Base-by-base conservation (phyloP, 2,329 filamentous ascomycete species). In the Paraconiothyrium brasiliense region DNA sequence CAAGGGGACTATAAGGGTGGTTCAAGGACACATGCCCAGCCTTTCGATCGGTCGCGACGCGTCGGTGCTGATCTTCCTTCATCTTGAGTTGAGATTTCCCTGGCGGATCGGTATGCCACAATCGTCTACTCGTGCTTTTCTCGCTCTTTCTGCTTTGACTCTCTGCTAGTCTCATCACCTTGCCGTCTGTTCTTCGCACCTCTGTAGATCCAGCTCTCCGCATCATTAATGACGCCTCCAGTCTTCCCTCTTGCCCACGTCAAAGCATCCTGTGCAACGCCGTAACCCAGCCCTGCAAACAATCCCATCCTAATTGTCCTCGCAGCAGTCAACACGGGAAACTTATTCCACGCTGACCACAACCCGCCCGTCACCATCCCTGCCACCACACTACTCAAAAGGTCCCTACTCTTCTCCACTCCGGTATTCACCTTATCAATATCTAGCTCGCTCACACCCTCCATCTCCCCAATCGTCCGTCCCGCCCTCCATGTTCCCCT, bases 331-430 rank as follows among this genome's bases (percentile, higher is more conserved):
- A 90, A 88, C 34, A 94, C 81, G 37, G 93, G 92, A 71, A 97
- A 92, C 46, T 89, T 86, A 82, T 93, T 92, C 87, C 92, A 91
- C 61, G 93, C 82, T 76, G 93, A 97, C 83, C 97, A 97, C 9
- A 89, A 85, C 2, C 94, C 94, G 0, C 94, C 92, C 39, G 95
- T 90, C 0, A 91, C 91, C 76, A 97, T 82, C 50, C 92, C 94
- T 30, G 95, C 93, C 60, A 94, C 84, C 6, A 93, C 87, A 0
- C 92, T 97, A 66, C 91, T 94, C 70, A 92, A 75, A 72, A 93
- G 89, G 78, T 98, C 94, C 76, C 76, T 62, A 63, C 71, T 71
- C 87, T 61, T 71, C 66, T 65, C 75, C 60, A 71, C 72, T 0
- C 71, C 72, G 7, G 62, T 54, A 41, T 76, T 68, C 32, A 78